A percentile compares a stretch with the other conserved stretches of the same genome.
These are phyloP conservation scores for Arthrobotrys entomopaga DNA, from an alignment of 2,329 filamentous ascomycete species.

Conservation along the genomic window DNA sequence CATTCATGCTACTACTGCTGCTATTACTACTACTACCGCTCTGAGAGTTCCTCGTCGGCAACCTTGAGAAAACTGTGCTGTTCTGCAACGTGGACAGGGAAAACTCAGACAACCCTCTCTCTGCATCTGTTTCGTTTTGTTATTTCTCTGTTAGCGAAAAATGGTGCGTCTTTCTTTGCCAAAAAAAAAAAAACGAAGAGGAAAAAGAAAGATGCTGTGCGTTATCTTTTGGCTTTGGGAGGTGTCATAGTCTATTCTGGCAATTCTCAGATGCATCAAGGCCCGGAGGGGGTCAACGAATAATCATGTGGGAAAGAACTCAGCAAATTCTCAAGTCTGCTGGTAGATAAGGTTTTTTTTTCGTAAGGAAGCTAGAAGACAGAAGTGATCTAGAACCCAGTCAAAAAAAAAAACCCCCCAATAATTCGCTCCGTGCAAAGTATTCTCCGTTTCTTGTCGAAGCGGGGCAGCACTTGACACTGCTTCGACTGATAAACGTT, in stretches of 20 bases:
- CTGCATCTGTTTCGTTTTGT: slow-evolving; percentile 24
- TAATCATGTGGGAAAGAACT: neutral
- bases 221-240: slow-evolving; percentile 8
- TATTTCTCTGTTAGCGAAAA: too few species aligned
- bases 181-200: too few species aligned
- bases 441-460: neutral
- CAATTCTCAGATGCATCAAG: slow-evolving; percentile 3
- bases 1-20: slow-evolving; percentile 26
- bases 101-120: slow-evolving; percentile 40
- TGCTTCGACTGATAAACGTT: neutral
- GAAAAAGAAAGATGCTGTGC: neutral
- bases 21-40: slow-evolving; percentile 7
- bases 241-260: slow-evolving; percentile 3
- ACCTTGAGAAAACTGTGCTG: slow-evolving; percentile 44
- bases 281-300: neutral
- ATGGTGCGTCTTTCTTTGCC: too few species aligned
- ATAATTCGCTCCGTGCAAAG: neutral
- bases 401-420: neutral
- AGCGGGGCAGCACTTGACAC: neutral
- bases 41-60: slow-evolving; percentile 25
- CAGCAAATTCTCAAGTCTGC: neutral
- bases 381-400: neutral
- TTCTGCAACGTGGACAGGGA: slow-evolving; percentile 49
- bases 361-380: neutral
- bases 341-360: neutral